Evolutionary conservation across 1,284 basidiomycete genomes (phyloP).

Genomic region (Papiliotrema flavescens): DNA sequence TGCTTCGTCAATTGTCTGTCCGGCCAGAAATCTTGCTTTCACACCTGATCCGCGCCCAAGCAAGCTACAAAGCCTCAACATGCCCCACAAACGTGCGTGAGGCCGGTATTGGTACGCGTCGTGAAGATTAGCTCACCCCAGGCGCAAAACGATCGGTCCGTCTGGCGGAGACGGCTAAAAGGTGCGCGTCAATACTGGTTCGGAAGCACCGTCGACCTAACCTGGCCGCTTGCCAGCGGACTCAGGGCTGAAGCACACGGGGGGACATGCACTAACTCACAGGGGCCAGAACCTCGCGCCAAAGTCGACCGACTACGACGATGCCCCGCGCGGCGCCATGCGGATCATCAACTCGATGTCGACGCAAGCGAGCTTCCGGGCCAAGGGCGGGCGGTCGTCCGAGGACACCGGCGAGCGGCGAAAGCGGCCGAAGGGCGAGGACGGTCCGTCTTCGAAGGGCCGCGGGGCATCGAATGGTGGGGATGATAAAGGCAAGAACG

Average conservation of each 20-base stretch:
- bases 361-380: conserved; percentile 36
- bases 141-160: conserved; percentile 44
- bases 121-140: conserved; percentile 10
- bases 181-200: conserved; percentile 18
- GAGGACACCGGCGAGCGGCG: conserved; percentile 39
- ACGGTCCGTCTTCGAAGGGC: not conserved
- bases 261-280: conserved; percentile 15
- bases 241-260: too few relatives aligned
- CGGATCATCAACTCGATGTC: conserved; percentile 40
- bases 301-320: conserved; percentile 21
- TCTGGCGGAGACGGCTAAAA: conserved; percentile 33
- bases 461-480: not conserved
- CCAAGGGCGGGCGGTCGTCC: conserved; percentile 24
- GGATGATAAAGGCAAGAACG: not conserved
- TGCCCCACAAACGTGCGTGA: conserved; percentile 45
- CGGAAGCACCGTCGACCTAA: not conserved
- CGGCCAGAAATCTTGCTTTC: not conserved
- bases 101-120: not conserved
- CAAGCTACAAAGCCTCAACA: conserved; percentile 9
- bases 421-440: conserved; percentile 2
- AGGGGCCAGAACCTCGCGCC: conserved; percentile 44
- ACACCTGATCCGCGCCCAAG: too few relatives aligned
- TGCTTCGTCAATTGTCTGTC: not conserved
- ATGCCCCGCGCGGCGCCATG: conserved; percentile 40
- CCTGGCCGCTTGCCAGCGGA: too few relatives aligned